These are phyloP conservation scores for Skeletonema tropicum DNA, from an alignment of 108 stramenopile genomes.

Conservation along the genomic window DNA sequence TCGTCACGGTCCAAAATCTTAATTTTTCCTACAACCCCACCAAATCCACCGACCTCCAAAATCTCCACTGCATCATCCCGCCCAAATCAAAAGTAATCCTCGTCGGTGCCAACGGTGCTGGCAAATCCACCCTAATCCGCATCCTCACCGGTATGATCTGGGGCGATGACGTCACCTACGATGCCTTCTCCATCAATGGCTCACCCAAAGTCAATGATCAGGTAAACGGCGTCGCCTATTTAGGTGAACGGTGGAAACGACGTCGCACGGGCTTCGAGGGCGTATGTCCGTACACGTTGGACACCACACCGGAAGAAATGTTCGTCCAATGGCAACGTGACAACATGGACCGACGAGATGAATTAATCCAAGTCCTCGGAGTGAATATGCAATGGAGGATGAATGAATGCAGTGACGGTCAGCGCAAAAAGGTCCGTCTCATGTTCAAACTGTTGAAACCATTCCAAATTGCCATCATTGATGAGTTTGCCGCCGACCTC, in stretches of 20 bases:
- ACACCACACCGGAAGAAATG: conserved; percentile 95
- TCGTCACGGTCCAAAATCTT: conserved; percentile 31
- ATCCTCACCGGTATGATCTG: conserved; percentile 88
- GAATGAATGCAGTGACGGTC: conserved; percentile 83
- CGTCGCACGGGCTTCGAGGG: conserved; percentile 99
- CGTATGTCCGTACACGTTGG: conserved; percentile 86
- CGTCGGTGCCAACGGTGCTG: conserved; percentile 90
- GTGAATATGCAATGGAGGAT: conserved; percentile 98
- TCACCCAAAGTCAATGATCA: neutral
- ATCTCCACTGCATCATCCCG: conserved; percentile 67
- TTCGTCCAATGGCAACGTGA: conserved; percentile 93
- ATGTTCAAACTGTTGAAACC: conserved; percentile 54
- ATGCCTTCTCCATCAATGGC: neutral
- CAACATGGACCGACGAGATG: conserved; percentile 96
- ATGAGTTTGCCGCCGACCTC: conserved; percentile 96
- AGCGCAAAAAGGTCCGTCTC: conserved; percentile 53
- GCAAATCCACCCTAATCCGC: conserved; percentile 93
- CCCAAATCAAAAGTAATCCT: conserved; percentile 84
- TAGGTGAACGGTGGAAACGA: conserved; percentile 98
- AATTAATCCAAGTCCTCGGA: conserved; percentile 92
- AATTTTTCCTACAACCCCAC: conserved; percentile 70
- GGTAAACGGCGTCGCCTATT: conserved; percentile 90
- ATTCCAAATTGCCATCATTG: conserved; percentile 62
- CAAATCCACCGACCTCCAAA: conserved; percentile 53
- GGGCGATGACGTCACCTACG: neutral